phyloP scores from a whole-genome alignment of 805 yeast genomes.

The Ogataea pini region DNA sequence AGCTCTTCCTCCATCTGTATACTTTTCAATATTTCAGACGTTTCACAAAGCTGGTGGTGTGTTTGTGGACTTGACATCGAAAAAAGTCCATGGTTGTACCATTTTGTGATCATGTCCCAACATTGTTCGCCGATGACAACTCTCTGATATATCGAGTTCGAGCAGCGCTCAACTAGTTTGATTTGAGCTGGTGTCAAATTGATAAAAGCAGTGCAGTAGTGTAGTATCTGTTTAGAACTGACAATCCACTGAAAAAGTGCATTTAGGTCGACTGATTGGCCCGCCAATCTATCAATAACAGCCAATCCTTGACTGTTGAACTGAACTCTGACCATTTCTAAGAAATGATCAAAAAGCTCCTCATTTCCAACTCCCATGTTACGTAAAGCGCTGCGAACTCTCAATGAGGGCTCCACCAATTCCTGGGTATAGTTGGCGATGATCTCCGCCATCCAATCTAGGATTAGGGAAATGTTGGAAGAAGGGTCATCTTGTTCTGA shows the following conservation, averaged over 20 bases:
- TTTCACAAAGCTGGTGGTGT: slow-evolving; percentile 18
- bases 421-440: slow-evolving; percentile 12
- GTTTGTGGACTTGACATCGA: slow-evolving; percentile 6
- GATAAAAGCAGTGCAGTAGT: slow-evolving; percentile 16
- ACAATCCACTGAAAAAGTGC: slow-evolving; percentile 20
- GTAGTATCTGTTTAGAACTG: slow-evolving; percentile 12
- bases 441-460: slow-evolving; percentile 31
- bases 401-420: slow-evolving; percentile 21
- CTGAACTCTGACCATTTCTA: slow-evolving; percentile 18
- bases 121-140: slow-evolving; percentile 7
- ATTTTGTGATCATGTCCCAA: slow-evolving; percentile 13
- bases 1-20: slow-evolving; percentile 27
- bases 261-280: slow-evolving; percentile 11
- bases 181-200: slow-evolving; percentile 16
- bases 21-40: slow-evolving; percentile 20
- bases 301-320: slow-evolving; percentile 18
- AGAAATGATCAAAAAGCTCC: slow-evolving; percentile 16
- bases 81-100: slow-evolving; percentile 23
- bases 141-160: slow-evolving; percentile 26
- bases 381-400: slow-evolving; percentile 25
- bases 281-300: slow-evolving; percentile 4
- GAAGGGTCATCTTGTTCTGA: slow-evolving; percentile 27
- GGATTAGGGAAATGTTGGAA: slow-evolving; percentile 22
- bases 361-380: slow-evolving; percentile 21
- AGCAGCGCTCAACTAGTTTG: slow-evolving; percentile 23